These are phyloP conservation scores for Ganoderma meredithae DNA, from an alignment of 1,284 basidiomycete species.

Conservation along the genomic window DNA sequence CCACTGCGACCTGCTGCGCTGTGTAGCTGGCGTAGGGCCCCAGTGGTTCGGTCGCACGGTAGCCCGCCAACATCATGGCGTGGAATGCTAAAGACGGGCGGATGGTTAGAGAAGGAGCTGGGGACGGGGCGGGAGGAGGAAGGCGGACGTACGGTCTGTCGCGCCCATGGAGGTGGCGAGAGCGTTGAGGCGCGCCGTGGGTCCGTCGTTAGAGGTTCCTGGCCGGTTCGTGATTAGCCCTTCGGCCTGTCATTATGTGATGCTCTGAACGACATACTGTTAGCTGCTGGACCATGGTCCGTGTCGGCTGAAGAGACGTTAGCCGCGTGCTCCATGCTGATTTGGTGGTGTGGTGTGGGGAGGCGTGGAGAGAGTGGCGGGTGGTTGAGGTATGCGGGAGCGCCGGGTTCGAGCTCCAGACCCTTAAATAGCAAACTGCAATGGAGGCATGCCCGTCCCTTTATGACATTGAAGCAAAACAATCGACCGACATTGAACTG, in stretches of 20 bases:
- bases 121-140: background rate
- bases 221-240: background rate
- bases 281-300: background rate
- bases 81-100: background rate
- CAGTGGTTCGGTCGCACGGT: background rate
- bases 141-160: background rate
- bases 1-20: background rate
- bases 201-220: background rate
- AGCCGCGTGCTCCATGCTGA: background rate
- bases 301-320: background rate
- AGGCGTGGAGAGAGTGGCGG: background rate
- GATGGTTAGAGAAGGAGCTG: background rate
- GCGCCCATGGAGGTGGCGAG: background rate
- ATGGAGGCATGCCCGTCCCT: background rate
- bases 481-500: background rate
- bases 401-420: background rate
- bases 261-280: background rate
- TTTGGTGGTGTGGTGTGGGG: background rate
- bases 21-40: background rate
- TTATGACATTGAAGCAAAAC: background rate
- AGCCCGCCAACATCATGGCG: background rate
- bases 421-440: background rate
- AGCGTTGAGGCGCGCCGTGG: background rate
- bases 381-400: background rate
- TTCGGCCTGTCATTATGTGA: background rate